A percentile compares a stretch with the other conserved stretches of the same genome.
Conservation (phyloP, 106 monocot species). For the Chionographis japonica region DNA sequence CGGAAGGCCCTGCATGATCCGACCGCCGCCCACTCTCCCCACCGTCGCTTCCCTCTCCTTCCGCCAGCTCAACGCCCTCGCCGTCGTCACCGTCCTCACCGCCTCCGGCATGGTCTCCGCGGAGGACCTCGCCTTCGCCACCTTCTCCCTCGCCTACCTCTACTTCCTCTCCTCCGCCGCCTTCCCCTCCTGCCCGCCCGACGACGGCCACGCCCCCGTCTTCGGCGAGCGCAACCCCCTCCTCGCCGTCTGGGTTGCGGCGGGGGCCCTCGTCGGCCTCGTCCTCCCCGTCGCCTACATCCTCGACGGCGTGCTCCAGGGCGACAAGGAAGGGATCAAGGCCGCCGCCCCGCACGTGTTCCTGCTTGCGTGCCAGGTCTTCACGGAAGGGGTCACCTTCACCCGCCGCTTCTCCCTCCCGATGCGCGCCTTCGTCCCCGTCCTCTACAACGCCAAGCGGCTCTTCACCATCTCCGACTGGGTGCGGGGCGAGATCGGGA, state of each 20-base stretch:
- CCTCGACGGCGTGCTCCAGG: slow-evolving; percentile 34
- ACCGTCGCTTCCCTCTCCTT: slow-evolving; percentile 52
- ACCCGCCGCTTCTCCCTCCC: slow-evolving; percentile 29
- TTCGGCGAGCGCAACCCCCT: slow-evolving; percentile 20
- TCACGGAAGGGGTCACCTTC: slow-evolving; percentile 39
- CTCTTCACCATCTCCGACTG: slow-evolving; percentile 49
- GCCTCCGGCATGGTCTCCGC: slow-evolving; percentile 48
- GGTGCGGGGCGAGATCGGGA: slow-evolving; percentile 30
- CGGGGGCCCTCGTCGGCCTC: slow-evolving; percentile 46
- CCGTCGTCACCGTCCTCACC: slow-evolving; percentile 36
- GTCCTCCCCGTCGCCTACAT: slow-evolving; percentile 55
- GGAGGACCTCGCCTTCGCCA: slow-evolving; percentile 42
- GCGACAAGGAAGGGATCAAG: slow-evolving; percentile 33
- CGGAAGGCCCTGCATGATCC: neutral
- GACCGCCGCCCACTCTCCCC: slow-evolving; percentile 1
- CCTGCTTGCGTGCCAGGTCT: slow-evolving; percentile 47
- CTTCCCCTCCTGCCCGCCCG: slow-evolving; percentile 21
- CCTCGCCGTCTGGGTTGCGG: slow-evolving; percentile 30
- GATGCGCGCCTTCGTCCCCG: slow-evolving; percentile 47
- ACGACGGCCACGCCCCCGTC: slow-evolving; percentile 15
- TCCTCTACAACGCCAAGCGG: slow-evolving; percentile 46
- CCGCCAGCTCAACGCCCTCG: slow-evolving; percentile 61
- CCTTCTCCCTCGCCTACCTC: slow-evolving; percentile 49
- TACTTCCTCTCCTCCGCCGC: slow-evolving; percentile 43
- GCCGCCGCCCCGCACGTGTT: slow-evolving; percentile 54